phyloP scores from a whole-genome alignment of 129 eudicot genomes.

The Arctium minus region DNA sequence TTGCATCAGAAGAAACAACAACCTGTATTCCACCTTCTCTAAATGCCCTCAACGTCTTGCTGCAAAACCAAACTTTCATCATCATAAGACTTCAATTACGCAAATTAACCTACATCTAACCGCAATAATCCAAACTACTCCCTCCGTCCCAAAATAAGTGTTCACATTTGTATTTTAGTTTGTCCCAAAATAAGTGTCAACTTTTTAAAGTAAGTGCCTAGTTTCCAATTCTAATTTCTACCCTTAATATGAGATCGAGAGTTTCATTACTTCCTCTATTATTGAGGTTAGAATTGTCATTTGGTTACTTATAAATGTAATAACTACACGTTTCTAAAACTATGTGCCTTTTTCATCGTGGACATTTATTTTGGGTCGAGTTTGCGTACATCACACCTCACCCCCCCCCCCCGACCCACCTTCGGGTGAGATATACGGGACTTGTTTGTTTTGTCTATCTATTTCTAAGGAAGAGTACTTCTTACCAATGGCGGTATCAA shows the following conservation, averaged over 20 bases:
- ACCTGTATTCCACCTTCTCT: conserved; percentile 69
- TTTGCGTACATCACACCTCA: not conserved
- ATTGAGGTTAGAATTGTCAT: not conserved
- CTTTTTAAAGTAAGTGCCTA: not conserved
- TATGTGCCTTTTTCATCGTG: not conserved
- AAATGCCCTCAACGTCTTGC: conserved; percentile 77
- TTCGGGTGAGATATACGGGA: not conserved
- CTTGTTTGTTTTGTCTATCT: not conserved
- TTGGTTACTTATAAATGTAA: not conserved
- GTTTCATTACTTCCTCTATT: not conserved
- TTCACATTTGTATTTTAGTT: too few species aligned
- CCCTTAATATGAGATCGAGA: not conserved
- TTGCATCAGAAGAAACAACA: conserved; percentile 76
- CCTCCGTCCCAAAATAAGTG: too few species aligned
- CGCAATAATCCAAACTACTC: too few species aligned
- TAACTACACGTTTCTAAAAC: not conserved
- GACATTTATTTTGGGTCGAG: not conserved
- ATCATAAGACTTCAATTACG: too few species aligned
- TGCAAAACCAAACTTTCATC: conserved; percentile 17
- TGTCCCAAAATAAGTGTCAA: not conserved
- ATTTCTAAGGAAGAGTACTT: not conserved
- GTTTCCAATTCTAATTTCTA: not conserved
- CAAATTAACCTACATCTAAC: not conserved
- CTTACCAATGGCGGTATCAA: not conserved
- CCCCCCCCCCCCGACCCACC: not conserved